Evolutionary conservation across 2,329 filamentous ascomycete species (phyloP), one percentile per base, ranked within the genome.

Genomic region (Diplodia seriata): DNA sequence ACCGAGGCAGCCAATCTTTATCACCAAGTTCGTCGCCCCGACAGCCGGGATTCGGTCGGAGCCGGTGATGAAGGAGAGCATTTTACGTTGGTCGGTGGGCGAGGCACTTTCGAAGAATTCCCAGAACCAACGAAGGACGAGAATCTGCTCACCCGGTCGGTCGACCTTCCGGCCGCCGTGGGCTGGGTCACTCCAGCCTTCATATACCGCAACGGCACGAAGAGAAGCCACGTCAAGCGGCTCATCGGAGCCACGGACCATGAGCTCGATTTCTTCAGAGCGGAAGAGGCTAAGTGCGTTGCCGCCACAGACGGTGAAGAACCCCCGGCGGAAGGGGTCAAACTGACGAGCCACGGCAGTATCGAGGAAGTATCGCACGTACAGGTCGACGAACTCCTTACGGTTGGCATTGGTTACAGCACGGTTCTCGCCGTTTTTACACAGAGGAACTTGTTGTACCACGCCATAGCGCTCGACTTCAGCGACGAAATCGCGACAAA

Each of bases 291-390:
- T 92, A 43, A 97, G 83, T 0, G 94, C 93, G 75, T 95, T 97
- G 43, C 93, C 92, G 43, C 91, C 91, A 75, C 93, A 97, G 33
- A 97, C 92, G 0, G 91, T 96, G 77, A 93, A 97, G 79, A 97
- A 97, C 0, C 94, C 94, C 66, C 93, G 88, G 76, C 95, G 95
- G 84, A 97, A 97, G 0, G 94, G 93, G 76, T 97, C 93, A 71
- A 96, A 97, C 75, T 97, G 93, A 50, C 92, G 86, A 49, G 87
- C 82, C 1, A 97, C 91, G 0, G 91, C 86, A 7, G 85, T 89
- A 73, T 97, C 93, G 12, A 97, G 87, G 11, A 94, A 78, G 76
- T 94, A 91, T 49, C 89, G 87, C 11, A 97, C 87, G 75, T 97
- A 97, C 2, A 93, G 83, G 72, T 94, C 90, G 65, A 97, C 93